Evolutionary conservation across 2,329 filamentous ascomycete genomes (phyloP), one percentile per base, ranked within the genome.

Genomic region (Aspergillus terreus): DNA sequence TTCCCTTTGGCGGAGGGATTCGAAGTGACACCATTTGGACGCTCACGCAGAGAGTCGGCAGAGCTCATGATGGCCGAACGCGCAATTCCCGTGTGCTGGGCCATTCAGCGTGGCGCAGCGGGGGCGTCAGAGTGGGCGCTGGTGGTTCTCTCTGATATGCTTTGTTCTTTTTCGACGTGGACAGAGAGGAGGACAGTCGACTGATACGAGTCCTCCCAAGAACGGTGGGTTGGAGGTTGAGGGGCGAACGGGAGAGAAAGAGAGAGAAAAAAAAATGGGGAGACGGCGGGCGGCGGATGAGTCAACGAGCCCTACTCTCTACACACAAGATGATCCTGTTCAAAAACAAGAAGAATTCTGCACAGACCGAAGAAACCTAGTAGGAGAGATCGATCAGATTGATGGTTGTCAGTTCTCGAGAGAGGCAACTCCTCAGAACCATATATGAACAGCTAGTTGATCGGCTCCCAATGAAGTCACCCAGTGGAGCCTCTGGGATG

Each of bases 71-170:
- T 75, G 62, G 75, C 76, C 61, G 73, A 74, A 67, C 76, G 75
- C 46, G 78, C 78, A 59, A 77, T 73, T 54, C 66, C 63, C 47
- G 76, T 78, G 64, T 78, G 77, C 62, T 78, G 75, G 63, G 72
- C 63, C 66, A 70, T 70, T 61, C 64, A 64, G 58, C 56, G 51
- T 46, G 35, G 52, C 53, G 58, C 55, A 51, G 58, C 53, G 57
- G 57, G 55, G 56, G 57, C 57, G 51, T 44, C 38, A 47, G 48
- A 38, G 32, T 43, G 41, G 14, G n/a, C 23, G 23, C 23, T 5
- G 46, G 46, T 12, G 33, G 47, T 51, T 38, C 2, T 30, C 27
- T 30, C 27, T 30, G 11, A 10, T 30, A 30, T 30, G 27, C 23
- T 23, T 5, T 23, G 23, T 23, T 30, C 27, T 30, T 9, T 30